Evolutionary conservation across 305 asterid species (phyloP), one percentile per base, ranked within the genome.

Genomic region (Solanum hybrid): DNA sequence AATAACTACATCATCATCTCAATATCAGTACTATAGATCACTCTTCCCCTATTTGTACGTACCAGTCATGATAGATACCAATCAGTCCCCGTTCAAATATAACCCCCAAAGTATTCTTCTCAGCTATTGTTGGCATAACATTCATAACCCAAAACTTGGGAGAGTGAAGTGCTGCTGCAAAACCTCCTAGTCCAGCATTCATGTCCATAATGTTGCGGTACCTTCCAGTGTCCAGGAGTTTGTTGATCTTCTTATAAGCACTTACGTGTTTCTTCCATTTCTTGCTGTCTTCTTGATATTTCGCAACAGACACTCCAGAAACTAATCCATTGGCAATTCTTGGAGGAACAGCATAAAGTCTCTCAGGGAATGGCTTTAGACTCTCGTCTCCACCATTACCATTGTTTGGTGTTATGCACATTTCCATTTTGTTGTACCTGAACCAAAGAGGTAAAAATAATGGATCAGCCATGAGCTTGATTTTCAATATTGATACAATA

Each of bases 81-180:
- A 94, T 94, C 91, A 97, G 90, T 75, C 99, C 99, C 89, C 99
- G 94, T 92, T 97, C 98, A 64, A 92, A 97, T 86, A 97, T 77
- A 83, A 94, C 98, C 91, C 98, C 99, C 28, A 97, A 93, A 78
- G 98, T 95, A 90, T 92, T 94, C 90, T 94, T 95, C 93, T 97
- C 90, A 79, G 98, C 97, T 89, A 96, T 96, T 64, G 97, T 97
- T 84, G 99, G 99, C 84, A 95, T 90, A 79, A 96, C 98, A 92
- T 97, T 97, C 99, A 97, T 97, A 40, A 97, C 99, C 99, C 99
- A 97, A 86, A 94, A 89, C 92, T 97, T 97, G 79, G 98, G 96
- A 91, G 97, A 93, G 5, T 94, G 92, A 83, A 97, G 93, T 9
- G 98, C 98, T 37, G 99, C 99, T 42, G 97, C 99, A 92, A 97